phyloP scores from a whole-genome alignment of 2,329 filamentous ascomycete species.

The Aspergillus intermedius region DNA sequence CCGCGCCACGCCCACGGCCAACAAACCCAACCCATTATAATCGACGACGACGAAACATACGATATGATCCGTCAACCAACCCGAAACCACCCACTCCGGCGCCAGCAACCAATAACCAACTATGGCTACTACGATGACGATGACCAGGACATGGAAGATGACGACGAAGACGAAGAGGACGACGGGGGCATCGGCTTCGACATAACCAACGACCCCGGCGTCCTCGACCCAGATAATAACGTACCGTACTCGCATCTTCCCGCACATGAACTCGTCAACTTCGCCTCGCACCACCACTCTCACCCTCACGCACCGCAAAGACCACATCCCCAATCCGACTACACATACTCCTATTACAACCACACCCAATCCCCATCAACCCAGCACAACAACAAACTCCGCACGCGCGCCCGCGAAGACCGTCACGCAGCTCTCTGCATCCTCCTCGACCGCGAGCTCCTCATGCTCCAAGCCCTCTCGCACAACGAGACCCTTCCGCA shows the following conservation, averaged over 20 bases:
- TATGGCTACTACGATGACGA: not conserved
- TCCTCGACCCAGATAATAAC: too few species aligned
- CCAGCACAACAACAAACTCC: constrained; percentile 17
- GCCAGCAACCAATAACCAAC: too few species aligned
- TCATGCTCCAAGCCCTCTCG: constrained; percentile 35
- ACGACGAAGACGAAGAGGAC: constrained; percentile 13
- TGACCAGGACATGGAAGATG: constrained; percentile 7
- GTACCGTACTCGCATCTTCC: too few species aligned
- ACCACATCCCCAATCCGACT: too few species aligned
- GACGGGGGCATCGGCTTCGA: constrained; percentile 23
- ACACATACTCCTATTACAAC: too few species aligned
- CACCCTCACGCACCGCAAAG: too few species aligned
- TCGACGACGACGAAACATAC: constrained; percentile 9
- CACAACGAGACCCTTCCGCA: constrained; percentile 36
- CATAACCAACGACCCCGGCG: too few species aligned
- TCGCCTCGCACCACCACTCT: too few species aligned
- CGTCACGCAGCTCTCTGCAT: constrained; percentile 34
- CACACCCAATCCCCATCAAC: constrained; percentile 3
- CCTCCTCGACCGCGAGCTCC: constrained; percentile 32
- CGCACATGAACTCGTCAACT: too few species aligned
- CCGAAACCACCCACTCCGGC: not conserved
- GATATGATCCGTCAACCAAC: not conserved
- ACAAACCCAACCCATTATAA: constrained; percentile 11
- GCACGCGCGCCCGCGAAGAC: constrained; percentile 25
- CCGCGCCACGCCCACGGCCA: constrained; percentile 10